Evolutionary conservation across 208 protist genomes (phyloP), one percentile per base, ranked within the genome.

Genomic region (Polymyxa betae): DNA sequence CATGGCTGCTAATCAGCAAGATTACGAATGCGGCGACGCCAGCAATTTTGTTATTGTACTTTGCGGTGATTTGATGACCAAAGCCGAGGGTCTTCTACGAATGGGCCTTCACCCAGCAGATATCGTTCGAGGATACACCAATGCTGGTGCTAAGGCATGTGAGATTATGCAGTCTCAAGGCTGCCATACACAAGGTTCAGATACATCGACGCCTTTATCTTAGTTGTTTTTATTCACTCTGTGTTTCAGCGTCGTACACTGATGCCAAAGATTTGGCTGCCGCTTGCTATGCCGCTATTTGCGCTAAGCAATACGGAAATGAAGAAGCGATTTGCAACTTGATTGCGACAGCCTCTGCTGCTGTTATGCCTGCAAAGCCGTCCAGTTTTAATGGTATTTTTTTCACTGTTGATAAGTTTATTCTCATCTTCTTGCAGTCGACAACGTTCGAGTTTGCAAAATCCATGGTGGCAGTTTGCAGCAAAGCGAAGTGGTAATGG

Each of bases 11-110:
- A 5, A 82, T 20, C 72, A 82, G n/a, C 92, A 92, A n/a, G 90
- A 93, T n/a, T 90, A 46, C 24, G 90, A 92, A 43, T 35, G 98
- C 54, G 99, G 99, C 46, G 99, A 99, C 94, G 98, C 96, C 49
- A 99, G 98, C 54, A 99, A 99, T 94, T 96, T 99, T 66, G 98
- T 99, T 66, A 95, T 99, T 45, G 95, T 97, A 66, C 95, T 99
- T 0, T 97, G 96, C 88, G 99, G 99, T 89, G 98, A 99, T 95
- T 93, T 99, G 20, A 96, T 99, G 24, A 95, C 96, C 5, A 95
- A 98, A 93, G 98, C 99, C 10, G 97, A 99, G 93, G 94, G 93
- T 0, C 95, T 99, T 24, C 93, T 99, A 0, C 95, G 96, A 1
- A 97, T 97, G 95, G 98, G 98, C 32, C 94, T 99, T 52, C 98